Percentiles rank a stretch among this genome's conserved stretches.
Conservation (phyloP, 2,329 filamentous ascomycete genomes). For the Trichoderma atroviride region DNA sequence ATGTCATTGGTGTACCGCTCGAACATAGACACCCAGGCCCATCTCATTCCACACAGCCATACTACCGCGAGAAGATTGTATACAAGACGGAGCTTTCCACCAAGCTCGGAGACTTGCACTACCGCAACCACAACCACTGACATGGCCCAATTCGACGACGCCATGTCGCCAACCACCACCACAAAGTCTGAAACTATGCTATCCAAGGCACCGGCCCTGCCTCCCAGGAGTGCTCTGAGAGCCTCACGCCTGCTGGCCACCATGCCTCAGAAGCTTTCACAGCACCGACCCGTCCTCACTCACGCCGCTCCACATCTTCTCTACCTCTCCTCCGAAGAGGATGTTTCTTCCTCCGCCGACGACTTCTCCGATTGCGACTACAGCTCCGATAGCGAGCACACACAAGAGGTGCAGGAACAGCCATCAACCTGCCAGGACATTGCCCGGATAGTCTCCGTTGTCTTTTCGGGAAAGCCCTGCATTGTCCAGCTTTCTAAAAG, state of each 20-base stretch:
- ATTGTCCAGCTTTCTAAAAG: conserved; percentile 55
- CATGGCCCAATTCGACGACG: conserved; percentile 30
- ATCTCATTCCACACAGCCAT: conserved; percentile 30
- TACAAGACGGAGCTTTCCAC: conserved; percentile 29
- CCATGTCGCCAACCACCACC: conserved; percentile 29
- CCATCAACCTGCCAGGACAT: conserved; percentile 56
- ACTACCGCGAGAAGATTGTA: conserved; percentile 25
- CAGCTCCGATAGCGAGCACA: conserved; percentile 49
- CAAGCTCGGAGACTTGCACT: conserved; percentile 28
- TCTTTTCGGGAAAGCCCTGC: conserved; percentile 62
- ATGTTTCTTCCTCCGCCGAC: conserved; percentile 64
- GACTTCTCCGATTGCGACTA: conserved; percentile 60
- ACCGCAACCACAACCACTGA: conserved; percentile 19
- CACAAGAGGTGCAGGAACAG: conserved; percentile 34
- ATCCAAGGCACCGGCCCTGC: conserved; percentile 48
- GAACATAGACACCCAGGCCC: conserved; percentile 18
- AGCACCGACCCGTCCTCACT: conserved; percentile 40
- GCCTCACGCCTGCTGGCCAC: conserved; percentile 47
- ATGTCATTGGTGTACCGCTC: conserved; percentile 30
- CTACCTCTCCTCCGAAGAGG: conserved; percentile 68
- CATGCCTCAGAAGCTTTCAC: conserved; percentile 39
- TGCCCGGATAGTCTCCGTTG: conserved; percentile 61
- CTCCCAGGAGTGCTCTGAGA: conserved; percentile 54
- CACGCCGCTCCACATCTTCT: conserved; percentile 57
- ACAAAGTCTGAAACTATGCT: background rate